A percentile compares a stretch with the other conserved stretches of the same genome.
Evolutionary conservation across 257 asterid species (phyloP).

Genomic region (Solanum chilense): DNA sequence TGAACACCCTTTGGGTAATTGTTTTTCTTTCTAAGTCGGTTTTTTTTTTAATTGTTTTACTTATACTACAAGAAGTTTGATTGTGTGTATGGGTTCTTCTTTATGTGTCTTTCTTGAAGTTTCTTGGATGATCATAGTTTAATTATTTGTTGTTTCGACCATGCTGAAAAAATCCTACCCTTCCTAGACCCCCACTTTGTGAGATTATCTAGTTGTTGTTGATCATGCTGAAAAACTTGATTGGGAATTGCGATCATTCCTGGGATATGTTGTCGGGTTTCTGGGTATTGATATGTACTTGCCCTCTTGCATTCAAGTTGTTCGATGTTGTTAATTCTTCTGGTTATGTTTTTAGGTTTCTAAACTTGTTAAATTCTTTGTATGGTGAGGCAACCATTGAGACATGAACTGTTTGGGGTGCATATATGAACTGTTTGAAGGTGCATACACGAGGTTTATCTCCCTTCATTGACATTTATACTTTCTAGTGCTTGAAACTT

Average conservation of each 20-base stretch:
- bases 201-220: not conserved
- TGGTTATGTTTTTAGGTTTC: not conserved
- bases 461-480: not conserved
- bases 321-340: not conserved
- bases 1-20: conserved; percentile 42
- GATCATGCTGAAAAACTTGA: not conserved
- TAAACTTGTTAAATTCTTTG: not conserved
- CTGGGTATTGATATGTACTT: not conserved
- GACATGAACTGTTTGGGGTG: not conserved
- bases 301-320: not conserved
- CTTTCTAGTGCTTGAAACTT: not conserved
- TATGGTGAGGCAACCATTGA: not conserved
- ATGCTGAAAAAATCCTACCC: not conserved
- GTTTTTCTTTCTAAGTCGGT: not conserved
- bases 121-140: not conserved
- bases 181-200: not conserved
- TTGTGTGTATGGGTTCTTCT: not conserved
- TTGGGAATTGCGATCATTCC: not conserved
- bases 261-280: not conserved
- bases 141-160: not conserved
- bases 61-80: not conserved
- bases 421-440: not conserved
- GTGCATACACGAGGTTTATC: not conserved
- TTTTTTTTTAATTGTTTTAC: not conserved
- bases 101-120: not conserved